phyloP scores from a whole-genome alignment of 495 filamentous ascomycete genomes.

The Penicillium flavigenum region DNA sequence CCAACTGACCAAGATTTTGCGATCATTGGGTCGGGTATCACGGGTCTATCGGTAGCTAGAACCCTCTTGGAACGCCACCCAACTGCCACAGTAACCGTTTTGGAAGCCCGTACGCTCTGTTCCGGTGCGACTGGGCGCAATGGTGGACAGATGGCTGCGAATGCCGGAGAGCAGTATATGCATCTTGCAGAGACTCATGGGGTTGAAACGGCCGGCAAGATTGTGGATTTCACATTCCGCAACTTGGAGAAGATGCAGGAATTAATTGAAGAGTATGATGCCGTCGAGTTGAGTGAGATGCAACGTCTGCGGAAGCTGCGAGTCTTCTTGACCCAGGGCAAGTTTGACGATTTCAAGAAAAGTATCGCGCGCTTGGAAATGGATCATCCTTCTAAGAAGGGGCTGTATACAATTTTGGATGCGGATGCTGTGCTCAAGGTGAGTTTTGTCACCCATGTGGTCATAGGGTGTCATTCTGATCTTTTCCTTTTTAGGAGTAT shows the following conservation, averaged over 20 bases:
- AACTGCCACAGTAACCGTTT: conserved; percentile 26
- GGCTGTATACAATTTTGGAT: conserved; percentile 33
- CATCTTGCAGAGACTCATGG: conserved; percentile 27
- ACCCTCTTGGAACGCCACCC: conserved; percentile 47
- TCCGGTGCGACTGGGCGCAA: conserved; percentile 75
- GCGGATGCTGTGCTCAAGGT: conserved; percentile 22
- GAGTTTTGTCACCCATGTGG: neutral
- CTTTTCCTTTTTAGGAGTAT: conserved; percentile 19
- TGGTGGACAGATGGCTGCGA: conserved; percentile 40
- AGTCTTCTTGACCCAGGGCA: conserved; percentile 28
- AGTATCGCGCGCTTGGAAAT: conserved; percentile 28
- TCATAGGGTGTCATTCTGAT: neutral
- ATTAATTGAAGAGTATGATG: conserved; percentile 28
- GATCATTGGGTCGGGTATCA: conserved; percentile 72
- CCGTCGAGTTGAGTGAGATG: conserved; percentile 27
- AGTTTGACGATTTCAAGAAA: conserved; percentile 25
- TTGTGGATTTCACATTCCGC: conserved; percentile 31
- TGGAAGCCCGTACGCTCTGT: conserved; percentile 78
- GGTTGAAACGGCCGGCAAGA: conserved; percentile 28
- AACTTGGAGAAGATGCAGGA: conserved; percentile 33
- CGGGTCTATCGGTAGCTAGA: conserved; percentile 60
- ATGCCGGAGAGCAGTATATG: conserved; percentile 34
- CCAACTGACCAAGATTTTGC: conserved; percentile 53
- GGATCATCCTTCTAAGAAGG: conserved; percentile 30
- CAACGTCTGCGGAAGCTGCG: conserved; percentile 32